A percentile compares a stretch with the other conserved stretches of the same genome.
Evolutionary conservation across 2,329 filamentous ascomycete genomes (phyloP).

Genomic region (Aplosporella prunicola): DNA sequence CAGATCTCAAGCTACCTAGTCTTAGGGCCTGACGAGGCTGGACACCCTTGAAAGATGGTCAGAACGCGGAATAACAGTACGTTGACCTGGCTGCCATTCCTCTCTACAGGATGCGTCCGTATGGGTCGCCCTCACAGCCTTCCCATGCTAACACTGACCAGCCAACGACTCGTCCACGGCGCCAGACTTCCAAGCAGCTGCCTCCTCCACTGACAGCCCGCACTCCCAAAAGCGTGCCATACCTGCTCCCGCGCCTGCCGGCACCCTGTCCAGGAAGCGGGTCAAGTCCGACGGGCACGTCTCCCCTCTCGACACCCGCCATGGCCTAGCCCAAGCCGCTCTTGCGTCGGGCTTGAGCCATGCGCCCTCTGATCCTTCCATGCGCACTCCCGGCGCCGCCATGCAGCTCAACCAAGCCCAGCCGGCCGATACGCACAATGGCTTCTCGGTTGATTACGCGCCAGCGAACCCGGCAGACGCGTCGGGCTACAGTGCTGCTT

Average conservation of each 20-base stretch:
- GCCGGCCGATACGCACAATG: slow-evolving; percentile 6
- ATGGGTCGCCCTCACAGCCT: background rate
- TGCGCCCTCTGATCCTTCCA: slow-evolving; percentile 6
- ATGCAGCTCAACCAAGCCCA: slow-evolving; percentile 4
- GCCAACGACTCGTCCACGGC: slow-evolving; percentile 7
- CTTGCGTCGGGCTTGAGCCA: background rate
- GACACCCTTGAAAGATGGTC: slow-evolving; percentile 12
- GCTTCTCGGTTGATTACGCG: slow-evolving; percentile 9
- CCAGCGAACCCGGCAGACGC: slow-evolving; percentile 3
- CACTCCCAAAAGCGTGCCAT: too few relatives aligned
- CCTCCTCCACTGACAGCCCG: slow-evolving; percentile 4
- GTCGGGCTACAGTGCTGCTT: slow-evolving; percentile 4
- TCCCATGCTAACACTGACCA: slow-evolving; percentile 5
- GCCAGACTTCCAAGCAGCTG: slow-evolving; percentile 2
- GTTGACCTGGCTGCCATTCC: slow-evolving; percentile 6
- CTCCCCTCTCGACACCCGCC: background rate
- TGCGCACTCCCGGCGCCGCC: background rate
- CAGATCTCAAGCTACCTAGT: slow-evolving; percentile 12
- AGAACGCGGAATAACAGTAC: slow-evolving; percentile 11
- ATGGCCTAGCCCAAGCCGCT: background rate
- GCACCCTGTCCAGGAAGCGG: slow-evolving; percentile 10
- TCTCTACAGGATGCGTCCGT: slow-evolving; percentile 2
- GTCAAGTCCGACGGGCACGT: slow-evolving; percentile 4
- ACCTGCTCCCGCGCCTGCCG: slow-evolving; percentile 2
- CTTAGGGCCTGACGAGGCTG: slow-evolving; percentile 11